These are phyloP conservation scores for Quercus berberidifolia DNA, from an alignment of 306 rosid species.

Conservation along the genomic window DNA sequence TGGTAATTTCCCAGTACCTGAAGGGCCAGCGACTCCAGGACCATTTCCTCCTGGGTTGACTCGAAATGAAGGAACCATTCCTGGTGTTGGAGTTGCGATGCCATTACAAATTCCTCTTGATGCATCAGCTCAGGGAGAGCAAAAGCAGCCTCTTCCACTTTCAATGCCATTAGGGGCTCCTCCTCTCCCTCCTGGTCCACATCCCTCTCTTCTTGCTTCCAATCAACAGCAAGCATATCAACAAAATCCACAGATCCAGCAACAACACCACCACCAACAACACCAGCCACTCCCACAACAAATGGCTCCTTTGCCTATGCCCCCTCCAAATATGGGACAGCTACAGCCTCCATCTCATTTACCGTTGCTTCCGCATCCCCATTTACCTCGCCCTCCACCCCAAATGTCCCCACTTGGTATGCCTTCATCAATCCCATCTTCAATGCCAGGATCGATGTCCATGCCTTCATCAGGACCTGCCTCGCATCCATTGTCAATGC, in stretches of 20 bases:
- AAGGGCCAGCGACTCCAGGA: slow-evolving; percentile 91
- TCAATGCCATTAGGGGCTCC: slow-evolving; percentile 84
- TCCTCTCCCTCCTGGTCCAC: slow-evolving; percentile 99
- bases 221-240: slow-evolving; percentile 88
- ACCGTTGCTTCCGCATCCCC: slow-evolving; percentile 83
- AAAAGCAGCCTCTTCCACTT: slow-evolving; percentile 69
- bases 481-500: slow-evolving; percentile 46
- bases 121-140: slow-evolving; percentile 64
- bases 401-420: slow-evolving; percentile 83
- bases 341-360: slow-evolving; percentile 89
- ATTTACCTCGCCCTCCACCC: slow-evolving; percentile 78
- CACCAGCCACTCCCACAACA: slow-evolving; percentile 74
- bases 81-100: slow-evolving; percentile 96
- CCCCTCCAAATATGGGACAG: slow-evolving; percentile 75
- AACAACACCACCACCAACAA: slow-evolving; percentile 56
- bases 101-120: slow-evolving; percentile 76
- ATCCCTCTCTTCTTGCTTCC: slow-evolving; percentile 84
- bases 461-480: slow-evolving; percentile 45
- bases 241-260: slow-evolving; percentile 80
- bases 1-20: slow-evolving; percentile 68
- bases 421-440: slow-evolving; percentile 53
- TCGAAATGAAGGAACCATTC: slow-evolving; percentile 94
- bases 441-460: slow-evolving; percentile 62
- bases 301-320: slow-evolving; percentile 70
- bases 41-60: slow-evolving; percentile 80